phyloP scores from a whole-genome alignment of 169 alveolate species.

The Eimeria praecox region DNA sequence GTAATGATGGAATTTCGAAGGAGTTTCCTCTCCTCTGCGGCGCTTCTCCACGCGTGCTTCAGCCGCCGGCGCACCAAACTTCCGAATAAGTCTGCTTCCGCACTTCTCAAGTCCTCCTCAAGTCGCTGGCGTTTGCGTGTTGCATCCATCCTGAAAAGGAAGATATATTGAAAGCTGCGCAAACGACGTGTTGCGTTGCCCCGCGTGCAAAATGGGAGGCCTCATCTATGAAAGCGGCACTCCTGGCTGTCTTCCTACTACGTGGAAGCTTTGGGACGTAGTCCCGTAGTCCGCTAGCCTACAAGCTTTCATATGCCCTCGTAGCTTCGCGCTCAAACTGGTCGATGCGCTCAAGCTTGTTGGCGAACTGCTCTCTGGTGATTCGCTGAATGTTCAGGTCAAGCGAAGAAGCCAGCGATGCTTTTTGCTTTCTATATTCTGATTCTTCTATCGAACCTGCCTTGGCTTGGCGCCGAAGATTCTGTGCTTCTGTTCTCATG shows the following conservation, averaged over 20 bases:
- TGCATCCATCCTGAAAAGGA: slow-evolving; percentile 47
- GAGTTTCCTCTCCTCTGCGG: slow-evolving; percentile 49
- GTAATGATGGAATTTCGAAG: slow-evolving; percentile 4
- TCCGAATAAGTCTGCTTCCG: slow-evolving; percentile 42
- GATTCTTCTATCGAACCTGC: slow-evolving; percentile 51
- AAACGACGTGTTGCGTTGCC: background rate
- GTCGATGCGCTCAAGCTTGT: slow-evolving; percentile 60
- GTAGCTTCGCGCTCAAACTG: slow-evolving; percentile 61
- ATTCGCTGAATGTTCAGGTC: slow-evolving; percentile 42
- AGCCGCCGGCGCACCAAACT: slow-evolving; percentile 39
- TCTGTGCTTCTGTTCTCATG: slow-evolving; percentile 54
- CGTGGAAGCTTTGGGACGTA: background rate
- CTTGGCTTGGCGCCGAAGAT: slow-evolving; percentile 65
- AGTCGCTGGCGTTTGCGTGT: slow-evolving; percentile 59
- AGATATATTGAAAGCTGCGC: background rate
- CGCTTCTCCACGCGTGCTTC: slow-evolving; percentile 30
- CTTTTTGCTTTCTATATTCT: slow-evolving; percentile 43
- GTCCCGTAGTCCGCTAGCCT: background rate
- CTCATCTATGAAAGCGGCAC: background rate
- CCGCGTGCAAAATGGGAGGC: background rate
- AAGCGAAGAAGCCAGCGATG: slow-evolving; percentile 42
- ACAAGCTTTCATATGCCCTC: slow-evolving; percentile 41
- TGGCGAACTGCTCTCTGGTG: slow-evolving; percentile 58
- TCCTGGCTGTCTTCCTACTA: background rate
- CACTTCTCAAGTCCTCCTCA: slow-evolving; percentile 44